These are phyloP conservation scores for Penicillium soppii DNA, from an alignment of 495 filamentous ascomycete species.

Conservation along the genomic window DNA sequence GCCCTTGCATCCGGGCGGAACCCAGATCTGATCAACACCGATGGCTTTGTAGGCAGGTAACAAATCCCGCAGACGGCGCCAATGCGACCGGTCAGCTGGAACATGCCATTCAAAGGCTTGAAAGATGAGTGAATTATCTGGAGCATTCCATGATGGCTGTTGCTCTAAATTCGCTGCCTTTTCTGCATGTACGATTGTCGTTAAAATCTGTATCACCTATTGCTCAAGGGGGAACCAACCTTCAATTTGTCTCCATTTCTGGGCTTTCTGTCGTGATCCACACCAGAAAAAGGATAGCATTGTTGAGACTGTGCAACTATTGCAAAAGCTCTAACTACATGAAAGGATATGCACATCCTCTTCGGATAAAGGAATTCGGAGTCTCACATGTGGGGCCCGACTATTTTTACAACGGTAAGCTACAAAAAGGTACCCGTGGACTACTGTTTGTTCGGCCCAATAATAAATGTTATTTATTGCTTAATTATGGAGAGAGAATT, in stretches of 20 bases:
- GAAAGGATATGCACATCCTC: not conserved
- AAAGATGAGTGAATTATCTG: constrained; percentile 61
- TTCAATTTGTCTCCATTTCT: constrained; percentile 6
- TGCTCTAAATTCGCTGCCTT: constrained; percentile 28
- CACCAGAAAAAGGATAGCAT: constrained; percentile 1
- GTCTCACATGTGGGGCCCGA: not conserved
- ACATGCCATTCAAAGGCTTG: constrained; percentile 78
- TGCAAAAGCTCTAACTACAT: not conserved
- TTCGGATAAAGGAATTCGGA: not conserved
- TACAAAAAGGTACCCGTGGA: too few relatives aligned
- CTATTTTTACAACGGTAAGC: not conserved
- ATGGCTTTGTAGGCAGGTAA: constrained; percentile 56
- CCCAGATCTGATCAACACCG: constrained; percentile 68
- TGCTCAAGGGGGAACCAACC: not conserved
- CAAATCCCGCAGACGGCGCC: constrained; percentile 55
- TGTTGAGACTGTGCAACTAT: not conserved
- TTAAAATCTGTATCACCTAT: not conserved
- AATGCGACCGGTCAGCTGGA: constrained; percentile 63
- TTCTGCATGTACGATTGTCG: constrained; percentile 12
- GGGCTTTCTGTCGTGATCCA: not conserved
- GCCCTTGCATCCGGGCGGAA: constrained; percentile 74
- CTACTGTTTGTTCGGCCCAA: too few relatives aligned
- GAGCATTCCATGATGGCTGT: constrained; percentile 33
- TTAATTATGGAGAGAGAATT: too few relatives aligned
- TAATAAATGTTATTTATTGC: too few relatives aligned